phyloP scores from a whole-genome alignment of 2,329 filamentous ascomycete species.

The Fusarium siculi region DNA sequence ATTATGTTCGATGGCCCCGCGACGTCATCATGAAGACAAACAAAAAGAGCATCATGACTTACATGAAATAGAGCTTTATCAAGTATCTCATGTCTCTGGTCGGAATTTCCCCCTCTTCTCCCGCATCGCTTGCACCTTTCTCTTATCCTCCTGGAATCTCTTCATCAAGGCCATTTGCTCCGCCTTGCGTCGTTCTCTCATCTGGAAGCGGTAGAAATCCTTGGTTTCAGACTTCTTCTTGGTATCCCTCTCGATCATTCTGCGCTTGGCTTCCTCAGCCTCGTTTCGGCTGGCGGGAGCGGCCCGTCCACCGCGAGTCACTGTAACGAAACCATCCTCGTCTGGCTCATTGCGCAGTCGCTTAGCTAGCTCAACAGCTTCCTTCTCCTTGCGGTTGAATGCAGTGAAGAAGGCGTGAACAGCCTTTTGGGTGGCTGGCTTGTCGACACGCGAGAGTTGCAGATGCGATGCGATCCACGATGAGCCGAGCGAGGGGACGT shows the following conservation, averaged over 20 bases:
- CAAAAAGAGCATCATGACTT: conserved; percentile 18
- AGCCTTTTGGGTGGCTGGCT: conserved; percentile 71
- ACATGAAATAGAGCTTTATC: conserved; percentile 10
- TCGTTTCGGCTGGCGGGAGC: conserved; percentile 81
- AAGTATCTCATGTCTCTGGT: conserved; percentile 55
- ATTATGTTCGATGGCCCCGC: conserved; percentile 62
- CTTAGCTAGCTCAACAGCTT: conserved; percentile 69
- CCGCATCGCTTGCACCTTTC: conserved; percentile 77
- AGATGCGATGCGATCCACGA: conserved; percentile 73
- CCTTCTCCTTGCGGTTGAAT: conserved; percentile 79
- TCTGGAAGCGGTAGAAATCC: conserved; percentile 88
- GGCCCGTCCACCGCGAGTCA: conserved; percentile 79
- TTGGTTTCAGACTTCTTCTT: conserved; percentile 71
- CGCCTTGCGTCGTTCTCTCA: conserved; percentile 80
- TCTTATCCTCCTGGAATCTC: conserved; percentile 80
- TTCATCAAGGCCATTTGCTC: conserved; percentile 74
- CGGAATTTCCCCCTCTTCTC: conserved; percentile 72
- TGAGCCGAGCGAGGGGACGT: conserved; percentile 67
- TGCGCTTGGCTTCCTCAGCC: conserved; percentile 67
- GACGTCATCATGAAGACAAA: conserved; percentile 58
- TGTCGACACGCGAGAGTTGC: conserved; percentile 75
- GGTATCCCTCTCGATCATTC: conserved; percentile 71
- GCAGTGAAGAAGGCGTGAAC: conserved; percentile 88
- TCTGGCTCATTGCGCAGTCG: conserved; percentile 82
- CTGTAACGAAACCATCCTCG: conserved; percentile 95